phyloP scores from a whole-genome alignment of 2,329 filamentous ascomycete genomes.

The Xylaria sp. region DNA sequence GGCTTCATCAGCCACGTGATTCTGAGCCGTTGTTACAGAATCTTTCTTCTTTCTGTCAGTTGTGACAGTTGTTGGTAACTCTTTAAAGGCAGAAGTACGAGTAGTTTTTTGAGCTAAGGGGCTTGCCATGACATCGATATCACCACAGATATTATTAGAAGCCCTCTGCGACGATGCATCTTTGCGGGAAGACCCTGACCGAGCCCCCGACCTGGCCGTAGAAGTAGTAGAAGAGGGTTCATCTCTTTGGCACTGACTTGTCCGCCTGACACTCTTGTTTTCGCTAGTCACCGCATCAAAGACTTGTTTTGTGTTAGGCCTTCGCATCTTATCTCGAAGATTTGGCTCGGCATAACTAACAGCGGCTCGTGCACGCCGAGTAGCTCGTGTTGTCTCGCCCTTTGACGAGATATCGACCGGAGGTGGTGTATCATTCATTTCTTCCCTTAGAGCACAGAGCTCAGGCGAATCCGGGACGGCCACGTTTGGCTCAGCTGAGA shows the following conservation, averaged over 20 bases:
- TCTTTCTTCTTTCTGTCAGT: constrained; percentile 56
- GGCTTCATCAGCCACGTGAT: constrained; percentile 28
- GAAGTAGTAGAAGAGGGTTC: constrained; percentile 44
- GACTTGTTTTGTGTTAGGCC: constrained; percentile 76
- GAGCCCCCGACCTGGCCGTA: constrained; percentile 51
- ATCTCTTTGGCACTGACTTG: constrained; percentile 51
- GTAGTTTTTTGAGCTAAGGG: constrained; percentile 56
- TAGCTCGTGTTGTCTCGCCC: constrained; percentile 70
- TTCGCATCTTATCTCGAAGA: constrained; percentile 83
- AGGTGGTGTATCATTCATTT: constrained; percentile 66
- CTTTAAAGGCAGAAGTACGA: constrained; percentile 41
- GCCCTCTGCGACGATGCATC: constrained; percentile 37
- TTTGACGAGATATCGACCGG: constrained; percentile 65
- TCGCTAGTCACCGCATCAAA: constrained; percentile 78
- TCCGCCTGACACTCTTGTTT: constrained; percentile 61
- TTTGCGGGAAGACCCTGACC: constrained; percentile 50
- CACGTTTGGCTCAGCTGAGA: constrained; percentile 54
- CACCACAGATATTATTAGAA: constrained; percentile 16
- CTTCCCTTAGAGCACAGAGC: constrained; percentile 50
- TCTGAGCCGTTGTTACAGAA: constrained; percentile 46
- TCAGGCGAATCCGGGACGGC: constrained; percentile 63
- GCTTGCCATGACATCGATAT: constrained; percentile 50
- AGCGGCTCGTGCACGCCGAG: constrained; percentile 71
- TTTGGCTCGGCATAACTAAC: constrained; percentile 88
- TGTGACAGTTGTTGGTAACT: constrained; percentile 49